phyloP scores from a whole-genome alignment of 2,329 filamentous ascomycete genomes.

The Ilyonectria mors-panacis region DNA sequence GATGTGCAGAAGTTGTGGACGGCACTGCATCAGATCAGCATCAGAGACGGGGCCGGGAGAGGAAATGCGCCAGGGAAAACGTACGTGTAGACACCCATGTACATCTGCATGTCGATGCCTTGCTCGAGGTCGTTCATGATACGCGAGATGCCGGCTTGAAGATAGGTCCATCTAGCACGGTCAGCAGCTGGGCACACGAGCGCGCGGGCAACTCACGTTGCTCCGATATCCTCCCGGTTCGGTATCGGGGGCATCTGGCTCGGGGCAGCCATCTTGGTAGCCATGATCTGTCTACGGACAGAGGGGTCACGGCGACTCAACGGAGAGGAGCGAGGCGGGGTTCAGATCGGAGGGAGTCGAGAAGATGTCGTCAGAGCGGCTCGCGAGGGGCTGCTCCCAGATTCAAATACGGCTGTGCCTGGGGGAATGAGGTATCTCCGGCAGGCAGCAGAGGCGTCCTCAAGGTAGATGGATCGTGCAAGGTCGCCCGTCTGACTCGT shows the following conservation, averaged over 20 bases:
- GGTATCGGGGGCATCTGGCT: constrained; percentile 70
- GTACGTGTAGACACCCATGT: constrained; percentile 97
- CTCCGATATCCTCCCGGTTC: constrained; percentile 72
- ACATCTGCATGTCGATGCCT: constrained; percentile 95
- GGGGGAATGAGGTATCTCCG: background rate
- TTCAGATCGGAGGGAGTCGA: constrained; percentile 44
- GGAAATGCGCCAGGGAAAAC: constrained; percentile 25
- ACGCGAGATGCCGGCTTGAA: constrained; percentile 88
- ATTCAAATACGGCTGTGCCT: constrained; percentile 6
- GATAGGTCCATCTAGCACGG: constrained; percentile 82
- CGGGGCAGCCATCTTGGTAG: constrained; percentile 53
- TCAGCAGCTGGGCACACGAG: constrained; percentile 40
- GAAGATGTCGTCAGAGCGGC: constrained; percentile 42
- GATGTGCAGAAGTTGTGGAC: constrained; percentile 99
- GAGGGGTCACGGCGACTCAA: constrained; percentile 35
- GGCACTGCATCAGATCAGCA: constrained; percentile 70
- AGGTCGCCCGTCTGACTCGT: constrained; percentile 18
- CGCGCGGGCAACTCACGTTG: constrained; percentile 58
- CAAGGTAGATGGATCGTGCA: constrained; percentile 8
- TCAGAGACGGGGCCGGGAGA: background rate
- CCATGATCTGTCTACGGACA: constrained; percentile 48
- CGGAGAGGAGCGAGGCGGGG: constrained; percentile 44
- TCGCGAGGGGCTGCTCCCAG: constrained; percentile 4
- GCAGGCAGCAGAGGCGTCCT: constrained; percentile 10
- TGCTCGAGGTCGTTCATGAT: constrained; percentile 95